Evolutionary conservation across 164 flowering plant species (phyloP), one percentile per base, ranked within the genome.

Genomic region (Macadamia tetraphylla): DNA sequence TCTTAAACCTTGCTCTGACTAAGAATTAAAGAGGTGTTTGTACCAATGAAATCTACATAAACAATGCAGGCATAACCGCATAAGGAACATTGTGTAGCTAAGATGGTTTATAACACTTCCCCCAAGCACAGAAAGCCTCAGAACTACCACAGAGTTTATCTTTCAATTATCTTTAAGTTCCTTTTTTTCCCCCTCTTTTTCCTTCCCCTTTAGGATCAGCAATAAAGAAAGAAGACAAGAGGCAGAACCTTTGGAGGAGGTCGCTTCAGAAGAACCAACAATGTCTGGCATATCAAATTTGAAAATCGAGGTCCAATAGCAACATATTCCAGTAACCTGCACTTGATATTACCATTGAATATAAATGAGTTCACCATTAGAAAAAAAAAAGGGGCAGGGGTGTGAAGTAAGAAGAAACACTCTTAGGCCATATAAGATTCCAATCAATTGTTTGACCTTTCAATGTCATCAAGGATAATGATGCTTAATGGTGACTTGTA

Each of bases 281-380:
- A 74, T 66, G 98, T 87, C 68, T 91, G 97, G 58, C 91, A 87
- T 71, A 94, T 86, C 64, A 88, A 57, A 78, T 92, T 92, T 63
- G 98, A 94, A 81, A 92, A 94, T 57, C 97, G 97, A 57, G 98
- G 98, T 9, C 97, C 98, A 78, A 88, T 86, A 0, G 95, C 70
- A 67, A 90, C 94, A 81, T 87, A 90, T 73, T 94, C 97, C 81
- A 92, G 66, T 64, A 94, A 76, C 77, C 98, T 94, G 82, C 62
- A 80, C 40, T 58, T 59, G 32, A 60, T 61, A 31, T 40, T 4
- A 12, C 43, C 18, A 60, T 60, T 51, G 58, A 71, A 60, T 58
- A 52, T 31, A 35, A 49, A 67, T 3, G 2, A 17, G 23, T n/a
- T 18, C 29, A 49, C 12, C 15, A 53, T 14, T 10, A 14, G 0